Evolutionary conservation across 192 early-diverging fungal species (phyloP).

Genomic region (Coemansia erecta): DNA sequence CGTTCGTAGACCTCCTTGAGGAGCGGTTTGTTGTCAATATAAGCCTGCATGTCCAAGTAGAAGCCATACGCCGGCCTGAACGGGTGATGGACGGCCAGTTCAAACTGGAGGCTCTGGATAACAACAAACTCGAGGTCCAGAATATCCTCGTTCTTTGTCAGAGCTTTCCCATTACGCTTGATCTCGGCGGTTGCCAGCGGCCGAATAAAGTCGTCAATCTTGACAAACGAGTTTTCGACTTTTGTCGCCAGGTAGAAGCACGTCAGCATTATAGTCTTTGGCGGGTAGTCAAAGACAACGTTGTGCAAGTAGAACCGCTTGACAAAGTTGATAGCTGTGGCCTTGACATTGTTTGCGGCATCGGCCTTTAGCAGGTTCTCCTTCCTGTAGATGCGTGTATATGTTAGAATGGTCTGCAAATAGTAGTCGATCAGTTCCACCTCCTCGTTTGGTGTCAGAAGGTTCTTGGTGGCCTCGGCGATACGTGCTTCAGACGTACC

Average conservation of each 20-base stretch:
- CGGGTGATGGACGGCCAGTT: conserved; percentile 73
- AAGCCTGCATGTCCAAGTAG: conserved; percentile 69
- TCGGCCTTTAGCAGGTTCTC: conserved; percentile 28
- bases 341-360: conserved; percentile 52
- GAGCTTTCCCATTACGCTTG: conserved; percentile 41
- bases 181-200: conserved; percentile 29
- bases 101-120: conserved; percentile 71
- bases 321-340: conserved; percentile 76
- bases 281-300: conserved; percentile 77
- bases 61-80: conserved; percentile 68
- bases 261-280: conserved; percentile 74
- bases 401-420: conserved; percentile 25
- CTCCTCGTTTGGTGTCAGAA: conserved; percentile 45
- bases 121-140: conserved; percentile 66
- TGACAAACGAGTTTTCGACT: conserved; percentile 68
- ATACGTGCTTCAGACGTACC: conserved; percentile 24
- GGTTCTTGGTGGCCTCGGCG: conserved; percentile 36
- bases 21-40: conserved; percentile 19
- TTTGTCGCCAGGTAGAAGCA: conserved; percentile 78
- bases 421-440: conserved; percentile 47
- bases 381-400: conserved; percentile 20
- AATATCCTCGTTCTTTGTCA: conserved; percentile 54
- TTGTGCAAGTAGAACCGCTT: conserved; percentile 81
- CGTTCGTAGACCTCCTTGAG: conserved; percentile 55
- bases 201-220: conserved; percentile 68